Evolutionary conservation across 371 early-diverging fungal species (phyloP).

Genomic region (Funneliformis caledonium): DNA sequence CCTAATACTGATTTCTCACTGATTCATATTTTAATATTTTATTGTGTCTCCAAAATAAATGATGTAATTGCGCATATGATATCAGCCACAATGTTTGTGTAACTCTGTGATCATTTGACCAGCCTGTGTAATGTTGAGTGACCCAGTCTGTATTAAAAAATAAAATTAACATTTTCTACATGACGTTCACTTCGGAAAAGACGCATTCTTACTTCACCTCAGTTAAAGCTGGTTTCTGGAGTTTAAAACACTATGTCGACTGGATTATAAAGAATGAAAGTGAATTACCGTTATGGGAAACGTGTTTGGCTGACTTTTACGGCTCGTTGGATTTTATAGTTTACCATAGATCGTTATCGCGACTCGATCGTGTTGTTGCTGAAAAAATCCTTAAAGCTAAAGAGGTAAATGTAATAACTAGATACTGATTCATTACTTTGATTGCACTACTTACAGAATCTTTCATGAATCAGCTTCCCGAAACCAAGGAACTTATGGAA

Average conservation of each 20-base stretch:
- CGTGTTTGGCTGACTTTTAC: constrained; percentile 2
- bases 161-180: too few relatives aligned
- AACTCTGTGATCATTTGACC: too few relatives aligned
- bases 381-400: not conserved
- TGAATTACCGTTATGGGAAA: constrained; percentile 11
- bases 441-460: constrained; percentile 1
- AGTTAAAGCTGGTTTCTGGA: constrained; percentile 5
- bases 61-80: too few relatives aligned
- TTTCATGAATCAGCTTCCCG: not conserved
- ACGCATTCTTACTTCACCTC: not conserved
- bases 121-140: too few relatives aligned
- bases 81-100: too few relatives aligned
- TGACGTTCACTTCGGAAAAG: not conserved
- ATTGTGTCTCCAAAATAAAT: too few relatives aligned
- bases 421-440: not conserved
- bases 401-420: constrained; percentile 25
- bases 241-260: constrained; percentile 8
- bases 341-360: not conserved
- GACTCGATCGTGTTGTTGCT: not conserved
- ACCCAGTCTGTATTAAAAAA: too few relatives aligned
- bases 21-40: too few relatives aligned
- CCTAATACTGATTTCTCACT: too few relatives aligned
- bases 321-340: not conserved
- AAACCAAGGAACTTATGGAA: constrained; percentile 9
- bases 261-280: constrained; percentile 2